Percentiles rank a stretch among this genome's conserved stretches.
phyloP scores from a whole-genome alignment of 805 yeast species.

The Candida schatavii region DNA sequence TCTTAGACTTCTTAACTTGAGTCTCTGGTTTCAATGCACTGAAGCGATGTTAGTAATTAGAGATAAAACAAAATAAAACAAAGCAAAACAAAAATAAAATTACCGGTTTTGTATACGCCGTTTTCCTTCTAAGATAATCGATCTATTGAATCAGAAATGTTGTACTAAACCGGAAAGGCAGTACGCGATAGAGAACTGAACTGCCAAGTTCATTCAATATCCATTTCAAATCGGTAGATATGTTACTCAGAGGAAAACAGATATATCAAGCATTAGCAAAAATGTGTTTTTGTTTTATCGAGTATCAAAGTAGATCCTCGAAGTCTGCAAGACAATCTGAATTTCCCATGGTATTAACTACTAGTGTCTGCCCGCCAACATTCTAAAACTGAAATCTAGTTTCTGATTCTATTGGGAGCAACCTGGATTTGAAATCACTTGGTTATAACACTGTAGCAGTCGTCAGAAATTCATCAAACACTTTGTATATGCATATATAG shows the following conservation, averaged over 20 bases:
- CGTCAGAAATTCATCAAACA: slow-evolving; percentile 9
- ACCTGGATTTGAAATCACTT: slow-evolving; percentile 9
- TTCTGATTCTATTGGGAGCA: slow-evolving; percentile 11
- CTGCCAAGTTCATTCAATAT: slow-evolving; percentile 39
- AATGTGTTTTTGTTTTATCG: slow-evolving; percentile 16
- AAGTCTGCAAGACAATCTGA: slow-evolving; percentile 41
- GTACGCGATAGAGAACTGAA: slow-evolving; percentile 30
- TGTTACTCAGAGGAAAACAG: slow-evolving; percentile 42
- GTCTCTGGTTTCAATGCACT: slow-evolving; percentile 75
- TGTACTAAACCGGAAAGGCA: slow-evolving; percentile 22
- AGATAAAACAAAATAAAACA: neutral
- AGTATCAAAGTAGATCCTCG: neutral
- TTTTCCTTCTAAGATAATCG: slow-evolving; percentile 1
- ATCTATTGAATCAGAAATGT: slow-evolving; percentile 8
- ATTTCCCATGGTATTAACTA: slow-evolving; percentile 31
- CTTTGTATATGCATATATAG: slow-evolving; percentile 8
- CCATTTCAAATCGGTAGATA: slow-evolving; percentile 14
- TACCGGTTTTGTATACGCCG: slow-evolving; percentile 2
- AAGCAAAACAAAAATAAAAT: neutral
- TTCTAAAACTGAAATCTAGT: too few species aligned
- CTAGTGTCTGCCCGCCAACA: neutral
- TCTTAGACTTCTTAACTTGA: slow-evolving; percentile 77
- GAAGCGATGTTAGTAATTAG: slow-evolving; percentile 13
- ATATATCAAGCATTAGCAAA: slow-evolving; percentile 43
- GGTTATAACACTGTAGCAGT: slow-evolving; percentile 12